These are phyloP conservation scores for Litchi chinensis DNA, from an alignment of 345 rosid genomes.

Conservation along the genomic window DNA sequence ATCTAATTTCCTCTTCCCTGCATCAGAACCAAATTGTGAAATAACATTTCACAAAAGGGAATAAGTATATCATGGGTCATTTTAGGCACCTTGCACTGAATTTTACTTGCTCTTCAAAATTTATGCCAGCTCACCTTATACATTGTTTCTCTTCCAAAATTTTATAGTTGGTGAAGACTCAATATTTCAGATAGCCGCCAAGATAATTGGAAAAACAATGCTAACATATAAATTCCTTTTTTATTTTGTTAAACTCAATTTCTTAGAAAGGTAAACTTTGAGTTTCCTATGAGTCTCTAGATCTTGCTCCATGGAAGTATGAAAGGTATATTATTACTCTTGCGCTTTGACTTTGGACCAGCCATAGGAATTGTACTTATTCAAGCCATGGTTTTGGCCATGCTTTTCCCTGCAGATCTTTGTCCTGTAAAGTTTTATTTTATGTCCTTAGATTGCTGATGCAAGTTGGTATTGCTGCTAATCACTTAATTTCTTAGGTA, in stretches of 20 bases:
- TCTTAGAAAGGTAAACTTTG: background rate
- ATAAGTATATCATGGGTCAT: background rate
- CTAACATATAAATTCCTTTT: background rate
- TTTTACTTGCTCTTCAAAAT: background rate
- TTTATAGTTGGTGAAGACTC: background rate
- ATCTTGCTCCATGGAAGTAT: background rate
- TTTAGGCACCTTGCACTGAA: background rate
- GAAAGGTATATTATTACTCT: background rate
- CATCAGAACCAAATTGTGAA: background rate
- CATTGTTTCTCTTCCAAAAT: background rate
- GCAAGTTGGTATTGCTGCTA: background rate
- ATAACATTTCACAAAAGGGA: background rate
- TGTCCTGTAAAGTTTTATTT: background rate
- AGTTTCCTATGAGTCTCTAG: background rate
- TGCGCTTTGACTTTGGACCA: background rate
- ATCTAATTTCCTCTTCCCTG: background rate
- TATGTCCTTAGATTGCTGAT: background rate
- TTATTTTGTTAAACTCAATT: background rate
- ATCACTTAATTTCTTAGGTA: background rate
- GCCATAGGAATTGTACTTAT: background rate
- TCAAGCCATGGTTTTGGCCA: background rate
- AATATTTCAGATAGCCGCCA: background rate
- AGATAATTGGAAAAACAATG: too few species aligned
- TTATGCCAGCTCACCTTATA: background rate
- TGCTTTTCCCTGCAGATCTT: background rate